These are phyloP conservation scores for Fusarium duplospermum DNA, from an alignment of 2,329 filamentous ascomycete species.

Conservation along the genomic window DNA sequence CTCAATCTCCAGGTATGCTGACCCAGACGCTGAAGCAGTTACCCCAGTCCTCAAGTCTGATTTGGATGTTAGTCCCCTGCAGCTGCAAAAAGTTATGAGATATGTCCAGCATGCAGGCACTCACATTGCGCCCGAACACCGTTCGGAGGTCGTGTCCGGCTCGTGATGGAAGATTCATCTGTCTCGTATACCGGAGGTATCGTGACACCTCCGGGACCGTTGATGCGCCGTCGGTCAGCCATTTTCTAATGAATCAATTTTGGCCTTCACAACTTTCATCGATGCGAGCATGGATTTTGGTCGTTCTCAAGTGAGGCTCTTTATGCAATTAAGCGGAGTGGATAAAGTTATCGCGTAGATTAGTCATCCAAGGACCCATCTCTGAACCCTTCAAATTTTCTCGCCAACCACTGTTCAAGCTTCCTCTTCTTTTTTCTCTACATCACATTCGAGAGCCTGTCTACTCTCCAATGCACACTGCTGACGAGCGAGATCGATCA, in stretches of 20 bases:
- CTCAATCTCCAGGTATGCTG: conserved; percentile 82
- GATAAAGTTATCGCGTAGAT: conserved; percentile 10
- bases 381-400: conserved; percentile 37
- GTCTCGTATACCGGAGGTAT: conserved; percentile 77
- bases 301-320: neutral
- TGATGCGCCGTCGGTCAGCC: conserved; percentile 89
- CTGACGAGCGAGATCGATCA: neutral
- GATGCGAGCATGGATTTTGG: conserved; percentile 35
- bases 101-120: conserved; percentile 43
- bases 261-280: conserved; percentile 6
- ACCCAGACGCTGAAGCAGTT: conserved; percentile 92
- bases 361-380: conserved; percentile 39
- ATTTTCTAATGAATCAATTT: conserved; percentile 55
- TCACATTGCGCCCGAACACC: conserved; percentile 88
- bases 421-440: conserved; percentile 25
- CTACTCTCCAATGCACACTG: neutral
- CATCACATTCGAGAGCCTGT: conserved; percentile 21
- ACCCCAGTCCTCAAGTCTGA: conserved; percentile 90
- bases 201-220: conserved; percentile 85
- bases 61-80: conserved; percentile 27
- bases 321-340: conserved; percentile 29
- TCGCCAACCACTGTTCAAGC: neutral
- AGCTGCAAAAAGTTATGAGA: neutral
- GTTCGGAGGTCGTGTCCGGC: conserved; percentile 71
- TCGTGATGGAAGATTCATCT: conserved; percentile 55